Conservation (phyloP, 192 early-diverging fungal genomes). For the Funneliformis geosporum region DNA sequence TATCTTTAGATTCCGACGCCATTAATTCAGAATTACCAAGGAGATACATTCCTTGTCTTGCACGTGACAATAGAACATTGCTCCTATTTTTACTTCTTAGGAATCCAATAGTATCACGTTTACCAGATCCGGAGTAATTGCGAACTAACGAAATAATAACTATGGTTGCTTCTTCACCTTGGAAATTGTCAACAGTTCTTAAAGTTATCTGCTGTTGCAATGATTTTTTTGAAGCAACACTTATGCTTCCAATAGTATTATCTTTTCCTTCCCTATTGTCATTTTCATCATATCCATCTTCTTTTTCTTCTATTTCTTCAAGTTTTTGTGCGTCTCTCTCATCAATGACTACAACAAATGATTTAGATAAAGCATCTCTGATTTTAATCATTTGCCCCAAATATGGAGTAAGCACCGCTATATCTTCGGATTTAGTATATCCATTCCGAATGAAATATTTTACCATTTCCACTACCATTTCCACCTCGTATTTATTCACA, state of each 20-base stretch:
- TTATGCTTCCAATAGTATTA: neutral
- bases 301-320: conserved; percentile 29
- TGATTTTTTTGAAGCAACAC: neutral
- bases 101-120: conserved; percentile 50
- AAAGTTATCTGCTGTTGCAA: conserved; percentile 35
- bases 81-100: conserved; percentile 55
- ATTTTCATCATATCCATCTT: neutral
- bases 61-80: conserved; percentile 59
- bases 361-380: conserved; percentile 33
- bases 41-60: conserved; percentile 53
- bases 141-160: conserved; percentile 46
- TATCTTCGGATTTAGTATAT: no score
- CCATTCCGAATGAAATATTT: conserved; percentile 44
- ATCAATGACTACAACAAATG: conserved; percentile 39
- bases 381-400: conserved; percentile 50
- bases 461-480: conserved; percentile 50
- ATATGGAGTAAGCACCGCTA: no score
- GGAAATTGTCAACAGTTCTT: conserved; percentile 50
- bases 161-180: conserved; percentile 32
- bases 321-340: conserved; percentile 43
- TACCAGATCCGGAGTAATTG: conserved; percentile 25
- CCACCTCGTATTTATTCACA: conserved; percentile 50
- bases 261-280: neutral
- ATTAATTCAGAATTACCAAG: conserved; percentile 32
- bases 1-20: conserved; percentile 17